Evolutionary conservation across 2,329 filamentous ascomycete species (phyloP), one percentile per base, ranked within the genome.

Genomic region (Neopestalotiopsis sp.): DNA sequence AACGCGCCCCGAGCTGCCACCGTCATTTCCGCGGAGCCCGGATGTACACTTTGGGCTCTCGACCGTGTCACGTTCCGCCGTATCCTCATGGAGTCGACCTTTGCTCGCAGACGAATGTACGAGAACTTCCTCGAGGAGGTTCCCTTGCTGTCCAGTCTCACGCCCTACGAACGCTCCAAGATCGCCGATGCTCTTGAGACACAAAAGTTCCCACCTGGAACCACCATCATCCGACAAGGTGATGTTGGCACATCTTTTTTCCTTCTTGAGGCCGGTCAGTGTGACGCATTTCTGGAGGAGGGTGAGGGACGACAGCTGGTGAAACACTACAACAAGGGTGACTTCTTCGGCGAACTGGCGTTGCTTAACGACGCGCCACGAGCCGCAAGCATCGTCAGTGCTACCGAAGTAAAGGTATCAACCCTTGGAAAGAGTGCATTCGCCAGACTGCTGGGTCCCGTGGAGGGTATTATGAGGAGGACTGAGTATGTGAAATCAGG

Each of bases 71-170:
- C 96, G 10, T 99, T 99, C 87, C 94, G 96, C 75, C 93, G 96
- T 70, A 98, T 99, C 73, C 87, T 99, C 71, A 98, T 99, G 95
- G 95, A 98, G 83, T 97, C 94, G 53, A 97, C 96, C 3, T 98
- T 98, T 84, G 94, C 97, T 75, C 93, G 95, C 68, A 91, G 96
- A 75, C 93, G 95, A 76, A 95, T 98, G 91, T 98, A 98, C 82
- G 96, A 99, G 83, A 94, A 91, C 74, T 98, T 99, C 85, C 87
- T 99, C 28, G 95, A 97, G 79, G 94, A 97, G 79, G 96, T 98
- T 2, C 94, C 94, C 0, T 87, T 98, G 38, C 88, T 99, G 32
- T 88, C 91, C 2, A 91, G 90, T 28, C 87, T 99, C 68, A 97
- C 95, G 59, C 88, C 93, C 0, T 98, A 98, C 80, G 96, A 99